Conservation (phyloP, 2,329 filamentous ascomycete species). For the Aspergillus arachidicola region DNA sequence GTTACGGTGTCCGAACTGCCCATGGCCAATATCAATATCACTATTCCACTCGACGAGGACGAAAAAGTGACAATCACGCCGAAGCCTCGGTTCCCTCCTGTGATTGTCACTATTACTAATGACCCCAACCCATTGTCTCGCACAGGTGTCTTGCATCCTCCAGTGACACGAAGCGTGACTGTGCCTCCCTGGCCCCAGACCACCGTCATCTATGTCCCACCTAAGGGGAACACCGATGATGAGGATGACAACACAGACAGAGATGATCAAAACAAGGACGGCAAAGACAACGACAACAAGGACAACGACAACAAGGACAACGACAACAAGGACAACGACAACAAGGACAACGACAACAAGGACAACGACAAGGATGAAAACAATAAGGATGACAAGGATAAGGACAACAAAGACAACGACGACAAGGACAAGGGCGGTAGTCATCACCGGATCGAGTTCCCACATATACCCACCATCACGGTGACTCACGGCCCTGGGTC, state of each 20-base stretch:
- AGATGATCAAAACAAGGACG: neutral
- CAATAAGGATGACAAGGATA: too few species aligned
- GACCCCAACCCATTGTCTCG: neutral
- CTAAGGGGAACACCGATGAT: neutral
- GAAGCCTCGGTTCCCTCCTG: neutral
- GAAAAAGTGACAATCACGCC: neutral
- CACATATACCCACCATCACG: neutral
- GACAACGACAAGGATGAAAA: neutral
- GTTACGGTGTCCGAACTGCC: neutral
- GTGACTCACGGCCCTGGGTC: neutral
- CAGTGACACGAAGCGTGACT: conserved; percentile 5
- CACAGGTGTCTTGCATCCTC: conserved; percentile 5
- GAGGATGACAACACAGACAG: neutral
- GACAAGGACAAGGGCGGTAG: neutral
- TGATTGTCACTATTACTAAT: neutral
- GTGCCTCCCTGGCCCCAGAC: conserved; percentile 4
- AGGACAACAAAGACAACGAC: too few species aligned
- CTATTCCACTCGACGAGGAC: neutral
- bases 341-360: neutral
- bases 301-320: neutral
- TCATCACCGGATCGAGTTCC: neutral
- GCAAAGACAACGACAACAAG: neutral
- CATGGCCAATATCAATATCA: neutral
- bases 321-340: neutral
- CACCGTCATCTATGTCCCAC: conserved; percentile 5